phyloP scores from a whole-genome alignment of 2,329 filamentous ascomycete genomes.

The Aspergillus amoenus region DNA sequence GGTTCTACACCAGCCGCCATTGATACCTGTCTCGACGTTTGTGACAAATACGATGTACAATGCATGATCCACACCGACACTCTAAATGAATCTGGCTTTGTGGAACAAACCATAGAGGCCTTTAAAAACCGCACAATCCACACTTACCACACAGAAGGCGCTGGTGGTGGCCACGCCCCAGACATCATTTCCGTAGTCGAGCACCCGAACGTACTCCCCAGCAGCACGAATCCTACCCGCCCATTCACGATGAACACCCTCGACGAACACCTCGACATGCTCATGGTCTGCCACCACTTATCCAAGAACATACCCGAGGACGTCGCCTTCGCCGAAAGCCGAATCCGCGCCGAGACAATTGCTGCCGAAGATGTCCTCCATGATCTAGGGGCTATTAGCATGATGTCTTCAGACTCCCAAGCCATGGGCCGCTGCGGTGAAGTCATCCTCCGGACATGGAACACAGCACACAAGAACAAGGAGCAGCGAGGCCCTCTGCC shows the following conservation, averaged over 20 bases:
- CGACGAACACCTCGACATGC: slow-evolving; percentile 95
- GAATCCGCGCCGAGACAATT: slow-evolving; percentile 94
- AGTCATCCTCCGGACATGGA: slow-evolving; percentile 90
- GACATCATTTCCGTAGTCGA: slow-evolving; percentile 96
- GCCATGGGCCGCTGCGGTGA: slow-evolving; percentile 97
- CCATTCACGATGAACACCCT: slow-evolving; percentile 90
- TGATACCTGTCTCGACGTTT: slow-evolving; percentile 79
- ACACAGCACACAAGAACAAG: slow-evolving; percentile 97
- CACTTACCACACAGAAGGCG: slow-evolving; percentile 95
- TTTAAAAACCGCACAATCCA: slow-evolving; percentile 88
- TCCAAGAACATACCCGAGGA: slow-evolving; percentile 93
- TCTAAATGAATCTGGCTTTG: slow-evolving; percentile 95
- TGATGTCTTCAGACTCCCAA: slow-evolving; percentile 96
- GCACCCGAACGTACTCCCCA: slow-evolving; percentile 82
- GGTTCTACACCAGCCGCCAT: slow-evolving; percentile 88
- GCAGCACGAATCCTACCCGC: slow-evolving; percentile 86
- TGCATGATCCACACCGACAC: slow-evolving; percentile 95
- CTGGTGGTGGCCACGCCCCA: slow-evolving; percentile 89
- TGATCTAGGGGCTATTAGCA: slow-evolving; percentile 90
- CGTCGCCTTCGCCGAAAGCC: slow-evolving; percentile 89
- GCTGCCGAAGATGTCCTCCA: slow-evolving; percentile 95
- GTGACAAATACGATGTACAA: slow-evolving; percentile 88
- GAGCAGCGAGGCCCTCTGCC: slow-evolving; percentile 71
- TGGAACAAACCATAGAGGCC: slow-evolving; percentile 83
- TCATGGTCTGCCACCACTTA: slow-evolving; percentile 97